A percentile compares a stretch with the other conserved stretches of the same genome.
phyloP scores from a whole-genome alignment of 139 green algal genomes.

The Coccomyxa sp. region DNA sequence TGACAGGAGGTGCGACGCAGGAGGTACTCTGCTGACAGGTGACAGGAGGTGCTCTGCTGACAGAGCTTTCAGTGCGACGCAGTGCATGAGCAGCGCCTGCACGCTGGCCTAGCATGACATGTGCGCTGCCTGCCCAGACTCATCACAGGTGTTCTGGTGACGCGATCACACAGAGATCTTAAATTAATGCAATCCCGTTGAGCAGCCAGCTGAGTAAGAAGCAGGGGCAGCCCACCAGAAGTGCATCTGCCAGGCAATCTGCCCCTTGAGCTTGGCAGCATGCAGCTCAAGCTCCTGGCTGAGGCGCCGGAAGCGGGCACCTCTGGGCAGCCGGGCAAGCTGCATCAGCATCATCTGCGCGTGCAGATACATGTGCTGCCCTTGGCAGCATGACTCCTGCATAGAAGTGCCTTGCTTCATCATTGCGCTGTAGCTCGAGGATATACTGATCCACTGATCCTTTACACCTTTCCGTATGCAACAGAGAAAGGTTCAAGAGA shows the following conservation, averaged over 20 bases:
- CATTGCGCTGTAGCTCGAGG: no score
- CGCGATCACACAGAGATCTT: neutral
- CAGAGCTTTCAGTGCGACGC: no score
- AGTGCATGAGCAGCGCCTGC: neutral
- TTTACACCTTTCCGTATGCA: no score
- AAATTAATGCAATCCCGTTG: neutral
- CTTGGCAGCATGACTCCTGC: constrained; percentile 42
- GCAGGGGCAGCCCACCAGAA: constrained; percentile 1
- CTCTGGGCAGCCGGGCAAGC: constrained; percentile 19
- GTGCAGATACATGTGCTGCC: constrained; percentile 69
- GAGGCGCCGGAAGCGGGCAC: constrained; percentile 43
- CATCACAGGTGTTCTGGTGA: neutral
- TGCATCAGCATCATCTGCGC: constrained; percentile 46
- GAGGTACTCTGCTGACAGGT: no score
- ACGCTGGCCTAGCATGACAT: neutral
- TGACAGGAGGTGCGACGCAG: no score
- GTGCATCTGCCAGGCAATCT: constrained; percentile 35
- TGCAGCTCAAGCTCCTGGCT: constrained; percentile 6
- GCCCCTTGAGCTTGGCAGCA: constrained; percentile 2
- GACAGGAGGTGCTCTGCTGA: no score
- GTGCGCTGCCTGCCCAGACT: neutral
- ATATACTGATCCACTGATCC: no score
- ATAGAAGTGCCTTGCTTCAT: no score
- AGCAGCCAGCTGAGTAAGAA: constrained; percentile 6
- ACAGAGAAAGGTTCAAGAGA: no score